phyloP scores from a whole-genome alignment of 2,329 filamentous ascomycete species.

The Trichoderma lentiforme region DNA sequence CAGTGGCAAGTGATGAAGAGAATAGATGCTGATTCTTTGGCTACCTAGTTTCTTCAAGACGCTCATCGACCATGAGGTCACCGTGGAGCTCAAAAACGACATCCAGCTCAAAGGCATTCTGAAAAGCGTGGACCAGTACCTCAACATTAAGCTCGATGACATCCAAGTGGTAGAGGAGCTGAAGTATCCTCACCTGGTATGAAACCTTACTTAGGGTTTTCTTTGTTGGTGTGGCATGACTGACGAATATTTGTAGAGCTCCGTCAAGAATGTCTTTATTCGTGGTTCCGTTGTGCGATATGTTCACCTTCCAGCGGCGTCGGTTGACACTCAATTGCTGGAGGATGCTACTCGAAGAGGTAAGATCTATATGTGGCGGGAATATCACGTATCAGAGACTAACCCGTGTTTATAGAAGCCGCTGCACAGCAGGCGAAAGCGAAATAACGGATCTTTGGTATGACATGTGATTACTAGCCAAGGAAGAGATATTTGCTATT shows the following conservation, averaged over 20 bases:
- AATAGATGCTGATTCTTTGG: neutral
- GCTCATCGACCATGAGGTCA: conserved; percentile 94
- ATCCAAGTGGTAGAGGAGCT: conserved; percentile 89
- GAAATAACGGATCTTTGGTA: conserved; percentile 36
- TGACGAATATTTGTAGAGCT: conserved; percentile 44
- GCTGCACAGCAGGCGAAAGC: conserved; percentile 56
- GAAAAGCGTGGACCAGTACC: conserved; percentile 97
- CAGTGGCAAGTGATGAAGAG: neutral
- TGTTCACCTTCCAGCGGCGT: conserved; percentile 77
- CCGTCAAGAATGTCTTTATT: conserved; percentile 95
- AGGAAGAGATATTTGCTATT: neutral
- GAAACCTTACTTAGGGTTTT: conserved; percentile 23
- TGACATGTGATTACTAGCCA: neutral
- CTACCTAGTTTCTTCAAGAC: conserved; percentile 88
- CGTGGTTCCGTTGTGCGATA: conserved; percentile 90
- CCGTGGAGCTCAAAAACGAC: conserved; percentile 98
- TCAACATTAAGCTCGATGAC: conserved; percentile 98
- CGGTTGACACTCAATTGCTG: conserved; percentile 80
- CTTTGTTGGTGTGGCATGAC: no score
- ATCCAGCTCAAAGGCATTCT: conserved; percentile 93
- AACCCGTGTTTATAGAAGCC: conserved; percentile 44
- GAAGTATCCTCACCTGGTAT: conserved; percentile 88
- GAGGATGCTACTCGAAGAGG: conserved; percentile 90
- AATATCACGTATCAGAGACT: neutral
- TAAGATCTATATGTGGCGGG: conserved; percentile 34